These are phyloP conservation scores for Gymnopilus dilepis DNA, from an alignment of 768 basidiomycete genomes.

Conservation along the genomic window DNA sequence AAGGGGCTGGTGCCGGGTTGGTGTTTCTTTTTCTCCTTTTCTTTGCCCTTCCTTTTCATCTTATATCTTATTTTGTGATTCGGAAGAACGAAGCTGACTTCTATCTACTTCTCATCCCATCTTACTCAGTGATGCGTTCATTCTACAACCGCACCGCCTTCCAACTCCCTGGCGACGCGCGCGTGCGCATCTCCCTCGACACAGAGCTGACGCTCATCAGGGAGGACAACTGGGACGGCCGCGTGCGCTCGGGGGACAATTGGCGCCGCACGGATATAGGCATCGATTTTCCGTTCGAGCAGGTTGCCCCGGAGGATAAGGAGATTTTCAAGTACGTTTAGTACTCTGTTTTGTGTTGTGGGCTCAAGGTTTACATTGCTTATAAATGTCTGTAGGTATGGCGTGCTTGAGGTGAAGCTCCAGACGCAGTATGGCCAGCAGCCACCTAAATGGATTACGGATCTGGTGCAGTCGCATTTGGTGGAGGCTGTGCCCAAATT, in stretches of 20 bases:
- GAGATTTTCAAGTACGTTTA: slow-evolving; percentile 83
- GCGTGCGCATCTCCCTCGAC: slow-evolving; percentile 97
- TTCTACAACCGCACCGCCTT: slow-evolving; percentile 99
- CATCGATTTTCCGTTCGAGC: slow-evolving; percentile 89
- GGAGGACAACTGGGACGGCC: slow-evolving; percentile 96
- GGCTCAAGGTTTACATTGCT: background rate
- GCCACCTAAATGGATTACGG: slow-evolving; percentile 95
- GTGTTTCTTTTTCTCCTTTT: slow-evolving; percentile 23
- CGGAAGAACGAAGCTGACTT: background rate
- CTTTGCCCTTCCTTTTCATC: background rate
- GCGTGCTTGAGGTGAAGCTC: slow-evolving; percentile 95
- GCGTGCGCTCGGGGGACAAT: slow-evolving; percentile 76
- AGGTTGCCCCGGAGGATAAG: slow-evolving; percentile 76
- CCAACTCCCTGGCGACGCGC: slow-evolving; percentile 98
- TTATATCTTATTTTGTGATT: background rate
- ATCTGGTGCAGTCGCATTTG: slow-evolving; percentile 93
- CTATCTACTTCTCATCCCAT: background rate
- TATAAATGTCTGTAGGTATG: slow-evolving; percentile 56
- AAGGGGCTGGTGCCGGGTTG: slow-evolving; percentile 83
- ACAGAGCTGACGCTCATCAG: slow-evolving; percentile 94
- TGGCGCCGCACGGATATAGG: slow-evolving; percentile 96
- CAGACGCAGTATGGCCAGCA: slow-evolving; percentile 96
- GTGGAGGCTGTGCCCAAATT: slow-evolving; percentile 99
- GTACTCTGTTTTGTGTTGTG: background rate
- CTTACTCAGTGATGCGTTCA: slow-evolving; percentile 80